Evolutionary conservation across 495 filamentous ascomycete genomes (phyloP).

Genomic region (Staphylotrichum longicolle): DNA sequence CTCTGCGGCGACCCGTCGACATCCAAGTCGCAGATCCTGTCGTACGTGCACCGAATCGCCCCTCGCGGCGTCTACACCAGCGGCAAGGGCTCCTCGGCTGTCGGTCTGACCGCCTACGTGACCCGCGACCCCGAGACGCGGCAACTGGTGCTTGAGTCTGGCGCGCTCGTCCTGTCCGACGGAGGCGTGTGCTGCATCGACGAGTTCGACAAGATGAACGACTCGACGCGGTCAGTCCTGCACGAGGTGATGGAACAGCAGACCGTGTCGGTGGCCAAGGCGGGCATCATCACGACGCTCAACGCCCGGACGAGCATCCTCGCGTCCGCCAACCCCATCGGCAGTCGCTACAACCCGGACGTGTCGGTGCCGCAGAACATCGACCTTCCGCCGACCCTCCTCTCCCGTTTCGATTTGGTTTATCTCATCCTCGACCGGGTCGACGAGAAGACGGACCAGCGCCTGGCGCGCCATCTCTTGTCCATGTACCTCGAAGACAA

Average conservation of each 20-base stretch:
- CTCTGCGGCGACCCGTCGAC: constrained; percentile 97
- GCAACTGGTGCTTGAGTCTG: constrained; percentile 94
- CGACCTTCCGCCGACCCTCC: constrained; percentile 88
- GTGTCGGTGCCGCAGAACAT: constrained; percentile 97
- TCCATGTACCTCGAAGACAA: constrained; percentile 96
- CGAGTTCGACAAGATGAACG: constrained; percentile 99
- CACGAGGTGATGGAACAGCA: constrained; percentile 99
- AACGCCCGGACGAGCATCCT: constrained; percentile 93
- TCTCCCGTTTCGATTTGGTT: constrained; percentile 94
- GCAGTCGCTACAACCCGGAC: constrained; percentile 94
- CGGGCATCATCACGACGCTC: constrained; percentile 96
- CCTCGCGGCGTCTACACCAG: constrained; percentile 96
- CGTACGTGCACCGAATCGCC: constrained; percentile 96
- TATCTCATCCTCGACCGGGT: constrained; percentile 93
- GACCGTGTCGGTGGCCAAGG: constrained; percentile 97
- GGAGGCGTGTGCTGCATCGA: constrained; percentile 98
- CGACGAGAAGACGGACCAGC: constrained; percentile 83
- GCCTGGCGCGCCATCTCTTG: constrained; percentile 86
- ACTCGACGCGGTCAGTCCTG: constrained; percentile 89
- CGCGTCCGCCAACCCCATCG: constrained; percentile 96
- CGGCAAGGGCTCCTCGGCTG: constrained; percentile 94
- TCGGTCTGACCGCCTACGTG: constrained; percentile 97
- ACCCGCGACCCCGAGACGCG: constrained; percentile 88
- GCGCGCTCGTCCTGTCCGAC: constrained; percentile 91
- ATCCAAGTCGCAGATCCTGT: constrained; percentile 87